Evolutionary conservation across 352 stramenopile species (phyloP), one percentile per base, ranked within the genome.

Genomic region (Phytopythium mirpurense): DNA sequence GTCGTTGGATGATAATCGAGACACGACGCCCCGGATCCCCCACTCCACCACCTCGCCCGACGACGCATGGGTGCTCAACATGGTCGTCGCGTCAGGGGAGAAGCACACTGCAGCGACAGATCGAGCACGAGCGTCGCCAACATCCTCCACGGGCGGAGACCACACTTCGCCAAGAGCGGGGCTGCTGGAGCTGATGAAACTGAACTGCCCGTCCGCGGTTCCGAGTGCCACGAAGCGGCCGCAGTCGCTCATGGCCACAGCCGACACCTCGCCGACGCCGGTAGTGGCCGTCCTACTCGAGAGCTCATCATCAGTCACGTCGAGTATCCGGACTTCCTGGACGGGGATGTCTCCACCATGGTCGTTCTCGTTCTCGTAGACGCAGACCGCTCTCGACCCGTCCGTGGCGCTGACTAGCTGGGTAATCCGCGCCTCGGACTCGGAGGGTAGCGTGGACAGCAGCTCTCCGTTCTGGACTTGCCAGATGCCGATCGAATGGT

Each of bases 51-150:
- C 64, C 12, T 56, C 34, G 6, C 19, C 3, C 11, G 47, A 43
- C 41, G 53, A 57, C 38, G 59, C 57, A 37, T 72, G 54, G n/a
- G 67, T 58, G 50, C 57, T 76, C 9, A 76, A 40, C 58, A 79
- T 56, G 2, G 57, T 68, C 26, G 43, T 41, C 53, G 52, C 59
- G 45, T 73, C 68, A 18, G 68, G 63, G 26, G 65, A 74, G 6
- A 74, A 18, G n/a, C 65, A 70, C 36, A 78, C 57, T 4, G 63
- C 65, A 26, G 51, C 49, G 35, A 78, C 26, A 19, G 38, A 45
- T 5, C 49, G 50, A 32, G 10, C 40, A 12, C 11, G 5, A 16
- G n/a, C 23, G 1, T 43, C 38, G 34, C 55, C 42, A 24, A 47
- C 62, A 26, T 45, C 32, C 37, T 54, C 36, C 0, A 41, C 55